Conservation (phyloP, 2,329 filamentous ascomycete species). For the Fusarium burgessii region DNA sequence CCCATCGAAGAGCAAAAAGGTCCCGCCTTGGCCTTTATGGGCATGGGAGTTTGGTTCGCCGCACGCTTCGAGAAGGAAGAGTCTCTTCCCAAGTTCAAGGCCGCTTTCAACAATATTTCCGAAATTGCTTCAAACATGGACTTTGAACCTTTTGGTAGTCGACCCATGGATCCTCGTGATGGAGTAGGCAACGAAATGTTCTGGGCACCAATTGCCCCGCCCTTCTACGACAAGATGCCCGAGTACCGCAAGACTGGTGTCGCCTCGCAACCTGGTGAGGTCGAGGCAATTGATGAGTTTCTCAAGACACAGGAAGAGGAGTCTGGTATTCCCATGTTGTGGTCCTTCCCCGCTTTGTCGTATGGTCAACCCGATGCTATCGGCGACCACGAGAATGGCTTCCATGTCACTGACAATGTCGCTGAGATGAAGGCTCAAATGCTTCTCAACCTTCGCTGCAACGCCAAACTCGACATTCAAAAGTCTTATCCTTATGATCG, state of each 20-base stretch:
- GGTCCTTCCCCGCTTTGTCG: constrained; percentile 36
- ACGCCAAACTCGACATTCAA: constrained; percentile 50
- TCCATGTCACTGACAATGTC: constrained; percentile 48
- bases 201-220: constrained; percentile 43
- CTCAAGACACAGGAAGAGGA: constrained; percentile 23
- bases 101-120: constrained; percentile 35
- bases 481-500: constrained; percentile 58
- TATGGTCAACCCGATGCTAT: constrained; percentile 30
- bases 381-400: constrained; percentile 38
- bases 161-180: constrained; percentile 43
- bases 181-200: constrained; percentile 48
- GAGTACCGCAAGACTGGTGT: constrained; percentile 33
- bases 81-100: constrained; percentile 30
- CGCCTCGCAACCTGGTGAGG: constrained; percentile 25
- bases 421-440: constrained; percentile 54
- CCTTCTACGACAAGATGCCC: constrained; percentile 37
- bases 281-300: constrained; percentile 36
- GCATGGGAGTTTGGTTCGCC: constrained; percentile 46
- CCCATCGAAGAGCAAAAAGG: constrained; percentile 38
- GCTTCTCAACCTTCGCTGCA: constrained; percentile 68
- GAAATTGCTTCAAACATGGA: constrained; percentile 31
- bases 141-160: constrained; percentile 32
- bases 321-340: constrained; percentile 36
- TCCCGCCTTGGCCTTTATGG: constrained; percentile 41
- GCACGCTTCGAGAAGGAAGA: constrained; percentile 33